Evolutionary conservation across 306 rosid genomes (phyloP), one percentile per base, ranked within the genome.

Genomic region (Casuarina equisetifolia): DNA sequence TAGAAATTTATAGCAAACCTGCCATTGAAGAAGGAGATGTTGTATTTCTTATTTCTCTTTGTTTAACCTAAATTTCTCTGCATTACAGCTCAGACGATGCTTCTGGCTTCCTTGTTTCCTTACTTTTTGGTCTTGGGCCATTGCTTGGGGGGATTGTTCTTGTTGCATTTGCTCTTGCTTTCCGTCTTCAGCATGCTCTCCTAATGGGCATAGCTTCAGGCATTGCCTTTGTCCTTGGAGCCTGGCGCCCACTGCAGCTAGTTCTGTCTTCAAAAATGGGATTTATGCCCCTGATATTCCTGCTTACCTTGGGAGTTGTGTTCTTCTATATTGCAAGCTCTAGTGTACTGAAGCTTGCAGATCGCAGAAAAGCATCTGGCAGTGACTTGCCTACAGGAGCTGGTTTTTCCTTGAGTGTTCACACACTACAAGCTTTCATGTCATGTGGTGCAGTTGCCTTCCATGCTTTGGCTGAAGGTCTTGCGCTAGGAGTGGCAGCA

Each of bases 401-500:
- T 12, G 87, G 91, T 73, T 81, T 87, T 76, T 86, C 96, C 0
- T 66, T 91, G 66, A 96, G 98, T 67, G 71, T 90, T 74, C 99
- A 92, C 86, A 96, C 99, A 78, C 97, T 96, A 69, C 98, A 96
- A 77, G 87, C 98, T 50, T 96, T 96, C 88, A 78, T 96, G 74
- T 84, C 98, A 44, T 96, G 98, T 10, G 99, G 98, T 70, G 91
- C 96, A 35, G 84, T 96, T 42, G 99, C 98, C 36, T 48, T 92
- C 20, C 99, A 96, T 35, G 99, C 99, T 32, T 76, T 92, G 83
- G 98, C 98, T 0, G 99, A 96, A 88, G 99, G 99, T 66, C 97
- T 96, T 63, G 99, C 98, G 1, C 84, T 96, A 57, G 99, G 99
- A 63, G 99, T 96, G n/a, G 99, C 99, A 46, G 99, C 99, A 9